Percentiles rank a stretch among this genome's conserved stretches.
phyloP scores from a whole-genome alignment of 805 yeast genomes.

The Saccharomycopsis microspora region DNA sequence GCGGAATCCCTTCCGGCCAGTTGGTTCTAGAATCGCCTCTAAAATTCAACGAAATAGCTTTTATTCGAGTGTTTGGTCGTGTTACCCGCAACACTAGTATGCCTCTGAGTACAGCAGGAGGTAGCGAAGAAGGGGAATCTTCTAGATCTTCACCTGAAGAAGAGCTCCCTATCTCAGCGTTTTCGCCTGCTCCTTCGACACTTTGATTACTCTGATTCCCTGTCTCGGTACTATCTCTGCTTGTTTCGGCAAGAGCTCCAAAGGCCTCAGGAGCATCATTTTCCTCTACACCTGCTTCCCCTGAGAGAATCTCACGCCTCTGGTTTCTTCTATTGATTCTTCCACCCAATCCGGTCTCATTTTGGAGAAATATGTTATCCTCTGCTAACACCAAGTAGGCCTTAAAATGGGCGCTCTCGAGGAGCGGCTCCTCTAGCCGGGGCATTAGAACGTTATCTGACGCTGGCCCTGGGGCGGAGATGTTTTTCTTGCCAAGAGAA shows the following conservation, averaged over 20 bases:
- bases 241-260: not conserved
- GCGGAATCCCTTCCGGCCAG: constrained; percentile 98
- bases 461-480: too few relatives aligned
- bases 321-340: constrained; percentile 4
- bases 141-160: not conserved
- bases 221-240: not conserved
- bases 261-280: not conserved
- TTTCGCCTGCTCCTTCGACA: not conserved
- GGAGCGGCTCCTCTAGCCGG: constrained; percentile 12
- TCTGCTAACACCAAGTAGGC: constrained; percentile 14
- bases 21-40: constrained; percentile 70
- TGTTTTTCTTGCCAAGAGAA: too few relatives aligned
- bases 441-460: constrained; percentile 12
- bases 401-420: constrained; percentile 12
- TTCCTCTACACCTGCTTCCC: not conserved
- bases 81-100: constrained; percentile 56
- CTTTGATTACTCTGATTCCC: not conserved
- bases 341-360: constrained; percentile 1
- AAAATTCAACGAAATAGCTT: constrained; percentile 47
- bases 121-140: constrained; percentile 19
- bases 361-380: constrained; percentile 16
- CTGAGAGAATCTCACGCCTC: constrained; percentile 6
- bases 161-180: not conserved
- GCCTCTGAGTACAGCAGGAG: constrained; percentile 78
- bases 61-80: constrained; percentile 57